phyloP scores from a whole-genome alignment of 129 eudicot genomes.

The Helianthus annuus region HanXRQr2.0-SUNRISE NC_035439.2:105421281-105421780 shows the following conservation, averaged over 20 bases:
- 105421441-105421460: constrained; percentile 11
- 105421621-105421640: constrained; percentile 7
- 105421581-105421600: not conserved
- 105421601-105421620: constrained; percentile 5
- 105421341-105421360: constrained; percentile 66
- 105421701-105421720: constrained; percentile 37
- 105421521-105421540: not conserved
- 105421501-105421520: not conserved
- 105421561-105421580: constrained; percentile 14
- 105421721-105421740: constrained; percentile 12
- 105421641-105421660: not conserved
- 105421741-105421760: constrained; percentile 37
- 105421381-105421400: constrained; percentile 24
- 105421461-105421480: not conserved
- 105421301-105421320: constrained; percentile 49
- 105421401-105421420: constrained; percentile 50
- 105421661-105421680: constrained; percentile 22
- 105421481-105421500: constrained; percentile 7
- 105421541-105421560: constrained; percentile 2
- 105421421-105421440: constrained; percentile 33
- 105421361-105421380: constrained; percentile 46
- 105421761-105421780: constrained; percentile 34
- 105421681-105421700: constrained; percentile 18
- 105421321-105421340: constrained; percentile 87
- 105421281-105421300: not conserved